A percentile compares a stretch with the other conserved stretches of the same genome.
Evolutionary conservation across 495 filamentous ascomycete genomes (phyloP).

Genomic region (Neurospora sublineolata): DNA sequence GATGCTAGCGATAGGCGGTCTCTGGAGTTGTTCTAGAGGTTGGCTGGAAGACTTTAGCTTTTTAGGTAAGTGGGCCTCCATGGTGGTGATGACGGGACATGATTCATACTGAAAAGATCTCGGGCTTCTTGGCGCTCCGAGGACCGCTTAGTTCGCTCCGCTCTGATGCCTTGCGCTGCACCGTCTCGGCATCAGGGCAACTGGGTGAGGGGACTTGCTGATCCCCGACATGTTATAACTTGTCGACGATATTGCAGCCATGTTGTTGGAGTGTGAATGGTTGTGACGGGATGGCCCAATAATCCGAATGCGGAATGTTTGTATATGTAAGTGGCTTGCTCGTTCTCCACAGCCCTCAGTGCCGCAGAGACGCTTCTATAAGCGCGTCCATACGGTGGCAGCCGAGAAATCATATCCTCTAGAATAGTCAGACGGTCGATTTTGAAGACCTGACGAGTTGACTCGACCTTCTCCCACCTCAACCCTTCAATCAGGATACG

Average conservation of each 20-base stretch:
- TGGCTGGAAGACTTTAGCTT: not conserved
- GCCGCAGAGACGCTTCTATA: not conserved
- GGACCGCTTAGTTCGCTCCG: not conserved
- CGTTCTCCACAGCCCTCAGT: not conserved
- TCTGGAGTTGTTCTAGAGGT: not conserved
- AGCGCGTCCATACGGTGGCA: not conserved
- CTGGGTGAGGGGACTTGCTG: not conserved
- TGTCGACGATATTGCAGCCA: not conserved
- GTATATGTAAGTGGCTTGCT: not conserved
- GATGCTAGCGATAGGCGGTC: not conserved
- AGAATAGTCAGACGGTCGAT: too few relatives aligned
- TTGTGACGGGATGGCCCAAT: not conserved
- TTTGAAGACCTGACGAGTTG: too few relatives aligned
- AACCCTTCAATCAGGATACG: not conserved
- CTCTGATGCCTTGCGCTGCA: not conserved
- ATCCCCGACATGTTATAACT: not conserved
- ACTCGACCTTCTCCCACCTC: not conserved
- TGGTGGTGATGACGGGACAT: not conserved
- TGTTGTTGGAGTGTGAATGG: not conserved
- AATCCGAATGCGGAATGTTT: not conserved
- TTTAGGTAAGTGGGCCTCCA: not conserved
- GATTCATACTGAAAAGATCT: not conserved
- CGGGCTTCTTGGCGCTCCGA: not conserved
- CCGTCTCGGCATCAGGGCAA: not conserved
- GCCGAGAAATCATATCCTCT: not conserved